phyloP scores from a whole-genome alignment of 768 basidiomycete genomes.

The Tulasnella sp. region DNA sequence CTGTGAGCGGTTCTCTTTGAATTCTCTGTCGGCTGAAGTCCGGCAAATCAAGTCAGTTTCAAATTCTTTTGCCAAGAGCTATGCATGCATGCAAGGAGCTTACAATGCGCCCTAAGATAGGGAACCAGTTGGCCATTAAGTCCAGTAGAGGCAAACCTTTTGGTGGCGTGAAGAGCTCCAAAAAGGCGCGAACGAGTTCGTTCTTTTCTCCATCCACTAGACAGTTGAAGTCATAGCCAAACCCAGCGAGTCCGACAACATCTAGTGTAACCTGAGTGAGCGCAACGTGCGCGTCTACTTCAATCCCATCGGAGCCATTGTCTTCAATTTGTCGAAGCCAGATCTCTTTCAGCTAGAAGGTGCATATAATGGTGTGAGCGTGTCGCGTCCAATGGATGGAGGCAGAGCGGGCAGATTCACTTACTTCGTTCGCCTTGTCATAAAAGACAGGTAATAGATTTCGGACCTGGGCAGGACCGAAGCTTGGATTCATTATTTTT shows the following conservation, averaged over 20 bases:
- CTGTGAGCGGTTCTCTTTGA: neutral
- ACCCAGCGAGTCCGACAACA: conserved; percentile 37
- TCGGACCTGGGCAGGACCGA: conserved; percentile 57
- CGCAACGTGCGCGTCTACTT: neutral
- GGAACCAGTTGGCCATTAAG: conserved; percentile 14
- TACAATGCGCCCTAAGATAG: neutral
- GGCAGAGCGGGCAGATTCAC: neutral
- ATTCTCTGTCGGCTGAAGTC: neutral
- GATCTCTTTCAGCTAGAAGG: conserved; percentile 32
- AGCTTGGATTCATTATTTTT: conserved; percentile 54
- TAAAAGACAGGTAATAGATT: conserved; percentile 56
- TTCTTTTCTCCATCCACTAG: conserved; percentile 37
- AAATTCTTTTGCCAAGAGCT: no score
- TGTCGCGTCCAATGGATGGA: neutral
- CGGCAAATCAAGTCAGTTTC: neutral
- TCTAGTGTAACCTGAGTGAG: conserved; percentile 32
- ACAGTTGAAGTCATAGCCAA: conserved; percentile 41
- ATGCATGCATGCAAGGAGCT: neutral
- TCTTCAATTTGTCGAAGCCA: conserved; percentile 30
- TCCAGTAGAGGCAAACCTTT: neutral
- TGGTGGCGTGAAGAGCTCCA: conserved; percentile 33
- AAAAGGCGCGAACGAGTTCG: conserved; percentile 39
- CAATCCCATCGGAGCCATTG: neutral
- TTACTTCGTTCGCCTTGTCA: conserved; percentile 52
- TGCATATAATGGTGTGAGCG: neutral